Base-by-base conservation (phyloP, 306 rosid species). In the Delonix regia region DNA sequence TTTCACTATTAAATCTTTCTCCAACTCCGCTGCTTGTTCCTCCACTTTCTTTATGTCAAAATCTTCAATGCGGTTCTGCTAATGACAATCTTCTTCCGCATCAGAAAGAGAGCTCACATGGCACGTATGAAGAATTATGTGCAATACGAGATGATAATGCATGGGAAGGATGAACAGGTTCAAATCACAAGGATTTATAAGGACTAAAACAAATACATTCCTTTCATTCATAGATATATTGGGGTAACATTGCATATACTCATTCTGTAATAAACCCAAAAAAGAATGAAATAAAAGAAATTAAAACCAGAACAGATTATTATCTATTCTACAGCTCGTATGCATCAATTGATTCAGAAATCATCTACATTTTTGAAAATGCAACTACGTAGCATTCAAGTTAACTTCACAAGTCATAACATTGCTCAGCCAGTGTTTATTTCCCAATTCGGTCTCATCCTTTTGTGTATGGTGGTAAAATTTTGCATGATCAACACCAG, bases 1-100 rank as follows among this genome's bases (percentile, higher is more conserved):
- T 73, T 95, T 95, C 39, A 95, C 97, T 30, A 95, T 95, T 83
- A 95, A 86, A 84, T 95, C 96, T 86, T 95, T 95, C 87, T 95
- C 99, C 85, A 95, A 83, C 87, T 93, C 92, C 5, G 96, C 89
- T 13, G 99, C 96, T 39, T 66, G 71, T 66, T 66, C 71, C 51
- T 66, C 71, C 16, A 66, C 52, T 66, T 66, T 66, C 71, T 93
- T 95, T 47, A 95, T 84, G 86, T 95, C 97, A 28, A 95, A 91
- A 59, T 84, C 90, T 75, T 88, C 93, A 56, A 65, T 69, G 53
- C 83, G 86, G 61, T 83, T 84, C 97, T 90, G 97, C 85, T 80
- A 47, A 84, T 57, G 24, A 85, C 24, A 81, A 82, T 75, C 70
- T 41, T 66, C 7, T 39, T 76, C 76, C 68, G 67, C 69, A 83